Evolutionary conservation across 768 basidiomycete genomes (phyloP), one percentile per base, ranked within the genome.

Genomic region (Tricholoma terreum): DNA sequence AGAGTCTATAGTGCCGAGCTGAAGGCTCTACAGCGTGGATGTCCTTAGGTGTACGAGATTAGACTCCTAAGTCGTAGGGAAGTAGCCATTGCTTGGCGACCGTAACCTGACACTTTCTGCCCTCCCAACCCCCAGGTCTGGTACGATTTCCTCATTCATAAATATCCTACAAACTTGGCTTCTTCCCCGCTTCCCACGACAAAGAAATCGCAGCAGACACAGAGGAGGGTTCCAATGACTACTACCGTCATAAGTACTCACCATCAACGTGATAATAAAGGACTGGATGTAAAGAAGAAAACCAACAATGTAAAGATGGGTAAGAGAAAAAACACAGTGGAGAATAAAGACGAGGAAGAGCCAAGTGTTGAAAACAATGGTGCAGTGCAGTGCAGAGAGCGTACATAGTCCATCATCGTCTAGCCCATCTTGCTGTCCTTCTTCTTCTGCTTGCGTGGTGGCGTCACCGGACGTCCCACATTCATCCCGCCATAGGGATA

Each of bases 371-470:
- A 63, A 52, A 54, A 64, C 58, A 53, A 61, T 57, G 59, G 58
- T 56, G 59, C 24, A 46, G 45, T 49, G 46, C n/a, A 31, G 46
- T 46, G 36, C 33, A 34, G 46, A 61, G 54, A 59, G 56, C 58
- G 59, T 59, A 59, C 53, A 59, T 59, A 53, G 55, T 55, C 58
- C 63, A 51, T 58, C 57, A 55, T 52, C 34, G 49, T 60, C 58
- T 68, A 64, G 71, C 73, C 73, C 69, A 72, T 83, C 81, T 90
- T 91, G 77, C 78, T 84, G 65, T 90, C 92, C 81, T 94, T 94
- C 85, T 95, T 95, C 89, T 94, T 96, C 77, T 88, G 87, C 82
- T 96, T 97, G 75, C 95, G 91, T 60, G 95, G 95, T 61, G 94
- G 94, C 62, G 95, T 98, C 65, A 95, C 89, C 5, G 90, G 92